Conservation (phyloP, 202 grass and related monocot species). For the Schoenoplectus triqueter region DNA sequence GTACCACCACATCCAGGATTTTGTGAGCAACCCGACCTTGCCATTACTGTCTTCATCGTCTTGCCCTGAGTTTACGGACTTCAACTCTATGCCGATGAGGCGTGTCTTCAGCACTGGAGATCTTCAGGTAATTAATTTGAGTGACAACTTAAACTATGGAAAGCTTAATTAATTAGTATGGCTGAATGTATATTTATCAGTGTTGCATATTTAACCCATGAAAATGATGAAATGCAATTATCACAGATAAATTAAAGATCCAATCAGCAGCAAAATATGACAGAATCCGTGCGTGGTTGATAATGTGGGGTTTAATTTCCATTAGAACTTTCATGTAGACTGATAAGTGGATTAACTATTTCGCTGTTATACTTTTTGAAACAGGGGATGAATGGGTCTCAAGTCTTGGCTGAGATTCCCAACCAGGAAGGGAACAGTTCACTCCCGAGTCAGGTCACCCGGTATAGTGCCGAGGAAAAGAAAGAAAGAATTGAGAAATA, state of each 20-base stretch:
- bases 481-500: slow-evolving; percentile 91
- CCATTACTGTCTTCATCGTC: slow-evolving; percentile 22
- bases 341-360: background rate
- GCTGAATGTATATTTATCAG: background rate
- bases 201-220: background rate
- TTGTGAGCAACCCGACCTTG: background rate
- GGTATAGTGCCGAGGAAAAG: slow-evolving; percentile 80
- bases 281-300: background rate
- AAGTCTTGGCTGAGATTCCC: slow-evolving; percentile 20
- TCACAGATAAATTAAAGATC: too few species aligned
- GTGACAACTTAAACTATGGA: background rate
- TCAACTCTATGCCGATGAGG: slow-evolving; percentile 36
- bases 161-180: too few species aligned
- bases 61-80: slow-evolving; percentile 38
- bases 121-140: slow-evolving; percentile 39
- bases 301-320: slow-evolving; percentile 25
- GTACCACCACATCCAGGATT: background rate
- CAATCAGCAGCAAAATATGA: too few species aligned
- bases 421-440: slow-evolving; percentile 17
- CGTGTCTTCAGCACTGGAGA: slow-evolving; percentile 54
- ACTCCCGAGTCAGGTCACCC: slow-evolving; percentile 18
- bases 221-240: too few species aligned
- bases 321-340: background rate
- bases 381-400: slow-evolving; percentile 46
- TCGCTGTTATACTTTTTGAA: slow-evolving; percentile 17